Base-by-base conservation (phyloP, 2,329 filamentous ascomycete species). In the Fusarium pininemorale region DNA sequence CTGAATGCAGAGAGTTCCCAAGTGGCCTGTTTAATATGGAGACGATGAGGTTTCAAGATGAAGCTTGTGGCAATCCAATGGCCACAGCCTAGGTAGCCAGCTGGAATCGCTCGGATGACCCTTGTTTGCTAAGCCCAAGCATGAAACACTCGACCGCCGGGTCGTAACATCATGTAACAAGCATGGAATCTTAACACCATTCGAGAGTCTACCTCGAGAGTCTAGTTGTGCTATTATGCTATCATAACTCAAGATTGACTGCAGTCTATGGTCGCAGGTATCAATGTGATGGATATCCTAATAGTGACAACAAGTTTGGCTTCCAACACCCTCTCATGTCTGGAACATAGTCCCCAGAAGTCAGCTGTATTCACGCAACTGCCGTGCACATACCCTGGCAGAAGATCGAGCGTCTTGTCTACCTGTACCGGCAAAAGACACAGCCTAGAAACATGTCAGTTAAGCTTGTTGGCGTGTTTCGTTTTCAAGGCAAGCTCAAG, bases 21-120 rank as follows among this genome's bases (percentile, higher is more conserved):
- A 66, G 26, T 61, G 63, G 47, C 62, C 50, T 74, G 75, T 73
- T 75, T 74, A 75, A 74, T 71, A 56, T 67, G 64, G 71, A 65
- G 69, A 48, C 61, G 35, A 16, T 47, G 22, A 45, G 56, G 48
- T 54, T 56, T 56, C 55, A 47, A 70, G 64, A 75, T 62, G 60
- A 51, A 67, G 50, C 48, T 64, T 63, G 63, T 53, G 42, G 44
- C 54, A 37, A 68, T 64, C 51, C 28, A 30, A 35, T 42, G 35
- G 42, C 44, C 26, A 51, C 55, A 53, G 22, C 42, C 56, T 45
- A 58, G 48, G 15, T 18, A 37, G 16, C 18, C n/a, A 53, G 48
- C 48, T 58, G 62, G 67, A 70, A 70, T 55, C 24, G 47, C 56
- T 24, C 20, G n/a, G 38, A 35, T 35, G 37, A 58, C 61, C 62